Evolutionary conservation across 108 stramenopile genomes (phyloP).

Genomic region (Asterionellopsis glacialis): DNA sequence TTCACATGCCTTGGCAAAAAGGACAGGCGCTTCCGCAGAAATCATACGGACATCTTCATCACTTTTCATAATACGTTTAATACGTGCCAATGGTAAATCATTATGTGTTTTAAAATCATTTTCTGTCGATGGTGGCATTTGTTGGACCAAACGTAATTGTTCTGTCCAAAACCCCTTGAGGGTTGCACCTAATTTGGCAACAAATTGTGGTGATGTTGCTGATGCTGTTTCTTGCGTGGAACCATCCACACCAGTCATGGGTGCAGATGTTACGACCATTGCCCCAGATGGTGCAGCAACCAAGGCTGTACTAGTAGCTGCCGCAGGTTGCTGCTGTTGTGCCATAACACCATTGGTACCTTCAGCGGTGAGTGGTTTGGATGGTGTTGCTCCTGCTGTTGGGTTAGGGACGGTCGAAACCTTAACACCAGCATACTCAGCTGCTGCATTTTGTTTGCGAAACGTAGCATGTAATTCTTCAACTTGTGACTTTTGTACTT

Average conservation of each 20-base stretch:
- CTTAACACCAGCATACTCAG: constrained; percentile 16
- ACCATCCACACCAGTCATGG: constrained; percentile 1
- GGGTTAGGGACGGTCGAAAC: constrained; percentile 16
- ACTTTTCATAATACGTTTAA: constrained; percentile 99
- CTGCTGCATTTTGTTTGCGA: constrained; percentile 12
- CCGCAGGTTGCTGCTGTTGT: constrained; percentile 7
- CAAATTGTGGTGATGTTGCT: constrained; percentile 55
- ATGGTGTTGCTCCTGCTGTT: constrained; percentile 2
- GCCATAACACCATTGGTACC: not conserved
- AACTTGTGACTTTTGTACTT: constrained; percentile 2
- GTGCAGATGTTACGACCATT: constrained; percentile 21
- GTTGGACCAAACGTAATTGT: constrained; percentile 37
- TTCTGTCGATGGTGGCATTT: constrained; percentile 63
- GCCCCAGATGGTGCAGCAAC: not conserved
- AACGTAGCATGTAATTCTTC: constrained; percentile 15
- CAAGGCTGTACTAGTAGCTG: constrained; percentile 9
- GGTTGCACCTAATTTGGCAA: constrained; percentile 49
- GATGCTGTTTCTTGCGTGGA: constrained; percentile 7
- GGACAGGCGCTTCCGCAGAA: constrained; percentile 95
- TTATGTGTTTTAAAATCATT: constrained; percentile 91
- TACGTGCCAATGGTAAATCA: constrained; percentile 91
- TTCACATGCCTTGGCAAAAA: constrained; percentile 99
- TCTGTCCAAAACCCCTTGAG: constrained; percentile 71
- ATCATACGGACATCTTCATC: constrained; percentile 97
- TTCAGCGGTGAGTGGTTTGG: not conserved